A percentile compares a stretch with the other conserved stretches of the same genome.
Evolutionary conservation across 2,329 filamentous ascomycete genomes (phyloP).

Genomic region (Seiridium cupressi): DNA sequence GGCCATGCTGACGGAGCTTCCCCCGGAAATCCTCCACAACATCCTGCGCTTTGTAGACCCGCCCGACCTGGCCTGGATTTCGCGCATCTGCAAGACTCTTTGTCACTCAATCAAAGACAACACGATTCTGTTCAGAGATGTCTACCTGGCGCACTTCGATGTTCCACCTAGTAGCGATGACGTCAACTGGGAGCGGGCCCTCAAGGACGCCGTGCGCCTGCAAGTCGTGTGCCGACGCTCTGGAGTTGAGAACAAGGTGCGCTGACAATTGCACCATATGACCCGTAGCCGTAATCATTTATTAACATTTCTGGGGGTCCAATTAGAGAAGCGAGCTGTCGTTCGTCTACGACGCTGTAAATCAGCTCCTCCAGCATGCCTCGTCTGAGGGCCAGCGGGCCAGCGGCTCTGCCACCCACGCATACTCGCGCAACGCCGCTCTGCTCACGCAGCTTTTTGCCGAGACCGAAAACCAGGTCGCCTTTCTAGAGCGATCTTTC

Average conservation of each 20-base stretch:
- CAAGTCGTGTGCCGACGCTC: slow-evolving; percentile 37
- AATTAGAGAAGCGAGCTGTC: slow-evolving; percentile 40
- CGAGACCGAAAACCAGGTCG: slow-evolving; percentile 49
- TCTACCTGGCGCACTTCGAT: slow-evolving; percentile 61
- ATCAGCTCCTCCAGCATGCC: slow-evolving; percentile 43
- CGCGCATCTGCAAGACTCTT: slow-evolving; percentile 50
- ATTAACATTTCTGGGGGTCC: too few relatives aligned
- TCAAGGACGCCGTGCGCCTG: slow-evolving; percentile 43
- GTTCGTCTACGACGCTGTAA: slow-evolving; percentile 47
- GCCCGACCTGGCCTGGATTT: slow-evolving; percentile 52
- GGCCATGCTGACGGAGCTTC: slow-evolving; percentile 41
- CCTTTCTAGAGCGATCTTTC: slow-evolving; percentile 63
- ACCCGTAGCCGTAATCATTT: too few relatives aligned
- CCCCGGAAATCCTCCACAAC: slow-evolving; percentile 62
- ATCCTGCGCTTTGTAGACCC: slow-evolving; percentile 58
- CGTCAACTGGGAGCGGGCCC: slow-evolving; percentile 40
- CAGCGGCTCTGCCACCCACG: slow-evolving; percentile 32
- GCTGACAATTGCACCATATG: neutral
- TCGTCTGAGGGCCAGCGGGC: slow-evolving; percentile 30
- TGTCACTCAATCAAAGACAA: slow-evolving; percentile 57
- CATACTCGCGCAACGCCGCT: slow-evolving; percentile 45
- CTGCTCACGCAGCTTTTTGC: slow-evolving; percentile 44
- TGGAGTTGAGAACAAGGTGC: slow-evolving; percentile 37
- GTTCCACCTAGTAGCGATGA: slow-evolving; percentile 26
- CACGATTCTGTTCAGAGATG: slow-evolving; percentile 54